Evolutionary conservation across 148 eudicot species (phyloP).

Genomic region (Arctostaphylos glauca): DNA sequence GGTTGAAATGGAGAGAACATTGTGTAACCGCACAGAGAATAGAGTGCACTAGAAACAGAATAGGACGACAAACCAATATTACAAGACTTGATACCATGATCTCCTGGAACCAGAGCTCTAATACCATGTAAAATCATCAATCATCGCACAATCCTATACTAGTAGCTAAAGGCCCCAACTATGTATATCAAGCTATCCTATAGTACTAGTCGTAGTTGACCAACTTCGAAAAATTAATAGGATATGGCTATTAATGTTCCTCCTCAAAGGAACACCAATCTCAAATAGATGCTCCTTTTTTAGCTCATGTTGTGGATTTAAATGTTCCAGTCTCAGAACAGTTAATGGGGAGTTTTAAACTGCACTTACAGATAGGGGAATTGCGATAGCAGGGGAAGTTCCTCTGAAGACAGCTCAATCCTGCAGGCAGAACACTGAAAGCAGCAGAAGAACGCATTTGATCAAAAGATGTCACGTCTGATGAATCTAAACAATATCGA

Average conservation of each 20-base stretch:
- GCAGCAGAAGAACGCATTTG: constrained; percentile 1
- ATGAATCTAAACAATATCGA: background rate
- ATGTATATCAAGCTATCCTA: background rate
- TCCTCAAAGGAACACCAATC: constrained; percentile 2
- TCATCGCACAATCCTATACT: background rate
- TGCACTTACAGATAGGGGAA: constrained; percentile 36
- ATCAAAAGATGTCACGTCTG: background rate
- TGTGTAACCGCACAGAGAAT: background rate
- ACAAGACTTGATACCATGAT: background rate
- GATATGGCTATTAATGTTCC: background rate
- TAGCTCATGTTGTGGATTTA: background rate
- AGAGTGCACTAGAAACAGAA: background rate
- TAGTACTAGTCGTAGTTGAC: constrained; percentile 1
- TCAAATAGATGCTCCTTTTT: background rate
- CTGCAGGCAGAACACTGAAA: constrained; percentile 36
- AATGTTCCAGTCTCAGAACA: background rate
- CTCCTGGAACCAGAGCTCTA: too few relatives aligned
- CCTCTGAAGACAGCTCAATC: constrained; percentile 41
- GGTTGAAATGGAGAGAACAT: background rate
- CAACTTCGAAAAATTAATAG: background rate
- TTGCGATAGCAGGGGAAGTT: constrained; percentile 40
- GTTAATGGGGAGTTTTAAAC: background rate
- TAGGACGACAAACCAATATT: background rate
- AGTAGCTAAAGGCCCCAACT: background rate
- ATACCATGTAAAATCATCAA: background rate